Conservation (phyloP, 2,329 filamentous ascomycete species). For the Xylariaceae sp. region DNA sequence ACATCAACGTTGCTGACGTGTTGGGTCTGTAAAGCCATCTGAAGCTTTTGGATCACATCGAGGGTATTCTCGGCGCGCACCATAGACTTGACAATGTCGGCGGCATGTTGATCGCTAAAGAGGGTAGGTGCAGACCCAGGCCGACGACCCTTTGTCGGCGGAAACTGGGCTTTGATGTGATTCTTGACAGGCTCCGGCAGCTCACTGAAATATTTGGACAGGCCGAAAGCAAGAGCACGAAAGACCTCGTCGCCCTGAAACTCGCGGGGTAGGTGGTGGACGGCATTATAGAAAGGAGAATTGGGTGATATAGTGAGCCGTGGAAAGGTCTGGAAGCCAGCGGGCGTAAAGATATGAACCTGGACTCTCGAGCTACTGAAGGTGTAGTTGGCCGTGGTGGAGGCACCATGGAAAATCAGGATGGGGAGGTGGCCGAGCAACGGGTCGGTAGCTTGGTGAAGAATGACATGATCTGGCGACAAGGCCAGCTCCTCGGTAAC, state of each 20-base stretch:
- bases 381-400: conserved; percentile 80
- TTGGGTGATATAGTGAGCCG: conserved; percentile 90
- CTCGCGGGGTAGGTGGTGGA: conserved; percentile 83
- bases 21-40: conserved; percentile 72
- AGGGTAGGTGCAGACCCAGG: conserved; percentile 62
- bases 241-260: conserved; percentile 94
- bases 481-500: conserved; percentile 73
- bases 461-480: conserved; percentile 72
- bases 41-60: conserved; percentile 67
- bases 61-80: conserved; percentile 69
- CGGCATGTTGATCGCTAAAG: conserved; percentile 89
- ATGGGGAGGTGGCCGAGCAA: conserved; percentile 75
- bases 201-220: conserved; percentile 92
- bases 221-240: conserved; percentile 82
- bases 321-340: conserved; percentile 82
- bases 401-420: conserved; percentile 86
- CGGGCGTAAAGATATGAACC: conserved; percentile 83
- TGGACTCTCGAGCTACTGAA: conserved; percentile 91
- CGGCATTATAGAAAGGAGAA: conserved; percentile 83
- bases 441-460: conserved; percentile 86
- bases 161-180: conserved; percentile 57
- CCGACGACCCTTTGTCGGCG: conserved; percentile 47
- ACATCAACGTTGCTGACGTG: conserved; percentile 80
- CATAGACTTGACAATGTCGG: conserved; percentile 82
- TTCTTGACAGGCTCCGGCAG: conserved; percentile 71